phyloP scores from a whole-genome alignment of 108 stramenopile genomes.

The Skeletonema menzelii region DNA sequence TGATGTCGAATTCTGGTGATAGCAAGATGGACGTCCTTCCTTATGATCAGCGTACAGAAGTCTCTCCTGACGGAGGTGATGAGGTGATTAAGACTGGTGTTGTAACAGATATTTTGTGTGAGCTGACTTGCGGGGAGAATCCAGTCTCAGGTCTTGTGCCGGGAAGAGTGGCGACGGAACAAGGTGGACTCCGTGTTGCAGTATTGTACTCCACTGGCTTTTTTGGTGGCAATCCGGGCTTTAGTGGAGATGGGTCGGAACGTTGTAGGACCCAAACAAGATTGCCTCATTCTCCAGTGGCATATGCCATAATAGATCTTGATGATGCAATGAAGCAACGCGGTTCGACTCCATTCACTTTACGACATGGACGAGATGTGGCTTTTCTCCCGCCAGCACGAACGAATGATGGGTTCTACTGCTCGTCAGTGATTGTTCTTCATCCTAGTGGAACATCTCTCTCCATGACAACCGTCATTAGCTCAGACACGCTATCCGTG shows the following conservation, averaged over 20 bases:
- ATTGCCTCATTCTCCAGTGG: slow-evolving; percentile 32
- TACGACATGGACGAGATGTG: slow-evolving; percentile 64
- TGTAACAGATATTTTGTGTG: slow-evolving; percentile 58
- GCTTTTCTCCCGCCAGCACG: slow-evolving; percentile 59
- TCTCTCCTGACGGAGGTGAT: slow-evolving; percentile 21
- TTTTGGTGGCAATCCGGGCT: slow-evolving; percentile 29
- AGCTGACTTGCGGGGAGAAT: slow-evolving; percentile 58
- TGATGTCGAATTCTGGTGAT: slow-evolving; percentile 65
- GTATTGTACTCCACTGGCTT: slow-evolving; percentile 51
- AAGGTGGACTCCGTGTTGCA: slow-evolving; percentile 38
- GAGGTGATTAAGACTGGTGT: slow-evolving; percentile 54
- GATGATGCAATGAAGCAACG: slow-evolving; percentile 37
- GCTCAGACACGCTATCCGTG: slow-evolving; percentile 16
- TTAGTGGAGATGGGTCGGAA: background rate
- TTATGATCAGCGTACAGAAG: slow-evolving; percentile 13
- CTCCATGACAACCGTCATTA: slow-evolving; percentile 40
- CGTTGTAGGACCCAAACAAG: slow-evolving; percentile 27
- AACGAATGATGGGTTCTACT: slow-evolving; percentile 39
- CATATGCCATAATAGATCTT: slow-evolving; percentile 53
- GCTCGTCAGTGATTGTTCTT: slow-evolving; percentile 61
- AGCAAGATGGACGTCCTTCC: slow-evolving; percentile 5
- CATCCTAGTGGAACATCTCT: slow-evolving; percentile 43
- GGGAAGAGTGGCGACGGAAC: slow-evolving; percentile 56
- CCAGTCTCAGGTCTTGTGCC: slow-evolving; percentile 57
- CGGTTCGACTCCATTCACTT: slow-evolving; percentile 33